A percentile compares a stretch with the other conserved stretches of the same genome.
phyloP scores from a whole-genome alignment of 768 basidiomycete genomes.

The Obba rivulosa region DNA sequence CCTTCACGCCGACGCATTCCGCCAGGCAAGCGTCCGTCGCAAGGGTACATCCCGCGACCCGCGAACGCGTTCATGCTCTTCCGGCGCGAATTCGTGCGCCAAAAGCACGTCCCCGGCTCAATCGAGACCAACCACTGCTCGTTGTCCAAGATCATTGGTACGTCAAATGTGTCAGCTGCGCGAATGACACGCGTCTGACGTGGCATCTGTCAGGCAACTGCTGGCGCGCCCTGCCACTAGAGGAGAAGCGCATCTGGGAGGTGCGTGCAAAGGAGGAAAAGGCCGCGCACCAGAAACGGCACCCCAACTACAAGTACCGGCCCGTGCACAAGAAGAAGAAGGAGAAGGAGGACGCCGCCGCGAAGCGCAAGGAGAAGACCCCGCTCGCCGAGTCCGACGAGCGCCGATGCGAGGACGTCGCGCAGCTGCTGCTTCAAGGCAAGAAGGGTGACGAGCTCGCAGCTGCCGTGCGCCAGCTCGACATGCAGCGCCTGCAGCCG shows the following conservation, averaged over 20 bases:
- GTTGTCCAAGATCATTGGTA: conserved; percentile 40
- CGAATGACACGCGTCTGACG: not conserved
- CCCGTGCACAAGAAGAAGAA: conserved; percentile 43
- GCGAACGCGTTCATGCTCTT: conserved; percentile 87
- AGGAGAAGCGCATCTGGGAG: conserved; percentile 73
- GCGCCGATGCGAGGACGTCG: conserved; percentile 45
- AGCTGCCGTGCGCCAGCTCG: conserved; percentile 51
- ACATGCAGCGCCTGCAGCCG: conserved; percentile 22
- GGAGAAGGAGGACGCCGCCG: conserved; percentile 27
- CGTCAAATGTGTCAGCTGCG: not conserved
- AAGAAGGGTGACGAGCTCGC: conserved; percentile 69
- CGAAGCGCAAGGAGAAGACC: conserved; percentile 29
- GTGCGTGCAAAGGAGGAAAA: conserved; percentile 67
- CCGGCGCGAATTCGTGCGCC: conserved; percentile 55
- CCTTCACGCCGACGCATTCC: conserved; percentile 44
- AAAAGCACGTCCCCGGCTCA: conserved; percentile 45
- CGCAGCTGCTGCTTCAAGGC: conserved; percentile 57
- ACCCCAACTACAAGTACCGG: conserved; percentile 57
- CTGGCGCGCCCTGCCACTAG: conserved; percentile 66
- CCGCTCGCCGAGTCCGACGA: conserved; percentile 18
- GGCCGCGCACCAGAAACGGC: conserved; percentile 61
- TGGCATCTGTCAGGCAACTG: conserved; percentile 31
- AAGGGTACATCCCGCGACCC: conserved; percentile 69
- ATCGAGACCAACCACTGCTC: conserved; percentile 47
- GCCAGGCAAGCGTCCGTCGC: conserved; percentile 60